phyloP scores from a whole-genome alignment of 306 rosid species.

The Vicia faba region DNA sequence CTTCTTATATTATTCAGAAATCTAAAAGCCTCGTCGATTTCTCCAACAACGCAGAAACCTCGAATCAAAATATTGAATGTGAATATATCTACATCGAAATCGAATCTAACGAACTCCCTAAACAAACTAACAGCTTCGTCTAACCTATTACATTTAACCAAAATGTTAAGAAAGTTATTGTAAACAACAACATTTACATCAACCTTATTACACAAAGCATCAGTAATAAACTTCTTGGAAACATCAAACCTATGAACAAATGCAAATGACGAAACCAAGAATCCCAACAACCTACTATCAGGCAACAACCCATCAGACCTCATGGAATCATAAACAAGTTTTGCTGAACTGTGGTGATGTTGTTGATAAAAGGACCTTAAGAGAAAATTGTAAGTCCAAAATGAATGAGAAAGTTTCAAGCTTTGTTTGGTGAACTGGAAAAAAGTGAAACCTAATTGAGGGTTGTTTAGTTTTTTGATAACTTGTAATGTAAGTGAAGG shows the following conservation, averaged over 20 bases:
- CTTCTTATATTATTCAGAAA: conserved; percentile 60
- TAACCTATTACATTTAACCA: conserved; percentile 57
- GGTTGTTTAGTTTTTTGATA: conserved; percentile 61
- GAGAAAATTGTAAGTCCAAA: conserved; percentile 64
- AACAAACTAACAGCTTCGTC: conserved; percentile 64
- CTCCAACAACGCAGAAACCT: conserved; percentile 64
- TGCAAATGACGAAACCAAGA: conserved; percentile 70
- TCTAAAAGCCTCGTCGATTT: conserved; percentile 59
- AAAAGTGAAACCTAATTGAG: conserved; percentile 62
- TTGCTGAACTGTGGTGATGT: conserved; percentile 64
- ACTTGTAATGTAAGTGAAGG: conserved; percentile 72
- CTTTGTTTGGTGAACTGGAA: conserved; percentile 59
- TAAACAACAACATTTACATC: conserved; percentile 52
- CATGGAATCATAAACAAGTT: conserved; percentile 66
- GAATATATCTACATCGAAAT: conserved; percentile 50
- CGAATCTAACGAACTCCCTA: conserved; percentile 54
- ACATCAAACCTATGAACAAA: conserved; percentile 51
- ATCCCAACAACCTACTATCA: conserved; percentile 54
- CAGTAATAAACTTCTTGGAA: conserved; percentile 58
- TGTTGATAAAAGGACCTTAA: conserved; percentile 72
- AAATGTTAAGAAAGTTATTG: conserved; percentile 60
- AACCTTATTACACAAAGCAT: conserved; percentile 46
- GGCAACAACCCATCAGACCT: conserved; percentile 65
- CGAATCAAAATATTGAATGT: conserved; percentile 75
- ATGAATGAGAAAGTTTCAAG: conserved; percentile 50